Evolutionary conservation across 2,329 filamentous ascomycete genomes (phyloP), one percentile per base, ranked within the genome.

Genomic region (Plenodomus tracheiphilus): DNA sequence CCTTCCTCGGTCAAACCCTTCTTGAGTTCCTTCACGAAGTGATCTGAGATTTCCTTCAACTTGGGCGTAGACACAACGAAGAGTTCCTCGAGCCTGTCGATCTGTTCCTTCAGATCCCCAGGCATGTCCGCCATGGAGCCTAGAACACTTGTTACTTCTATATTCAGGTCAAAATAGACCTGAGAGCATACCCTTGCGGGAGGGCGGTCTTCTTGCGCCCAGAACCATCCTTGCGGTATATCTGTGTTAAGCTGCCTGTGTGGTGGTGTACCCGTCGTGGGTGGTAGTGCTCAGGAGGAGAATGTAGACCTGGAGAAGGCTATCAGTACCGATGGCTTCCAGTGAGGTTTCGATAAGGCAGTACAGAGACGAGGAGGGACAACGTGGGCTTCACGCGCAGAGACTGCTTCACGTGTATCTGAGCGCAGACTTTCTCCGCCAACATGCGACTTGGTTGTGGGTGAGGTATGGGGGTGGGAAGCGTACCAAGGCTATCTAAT

Each of bases 121-220:
- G 93, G 92, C 74, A 96, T 83, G 78, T 97, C 91, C 73, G 87
- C 85, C 84, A 94, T 90, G 56, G 92, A 96, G 71, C 91, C 91
- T 96, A 53, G 19, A 18, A 49, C 43, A 54, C 9, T 49, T 49
- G 59, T 69, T 59, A 65, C 53, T 43, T 49, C 51, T 34, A 38
- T 44, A 48, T 44, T 56, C 44, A 36, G 47, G 46, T n/a, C 39
- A 36, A 21, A 48, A 25, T 19, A 36, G 32, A 42, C 46, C 41
- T 39, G 49, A 39, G 45, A 51, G 81, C 84, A 73, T 82, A 88
- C 88, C 88, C 82, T 88, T 90, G 67, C 86, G 84, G 75, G 84
- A 86, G 36, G 84, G 85, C 56, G 80, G 79, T 67, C 79, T 81
- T 71, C 83, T 84, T 56, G 85, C 82, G 68, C 83, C 82, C 53